A percentile compares a stretch with the other conserved stretches of the same genome.
phyloP scores from a whole-genome alignment of 78 protist genomes.

The Goniomonas avonlea region DNA sequence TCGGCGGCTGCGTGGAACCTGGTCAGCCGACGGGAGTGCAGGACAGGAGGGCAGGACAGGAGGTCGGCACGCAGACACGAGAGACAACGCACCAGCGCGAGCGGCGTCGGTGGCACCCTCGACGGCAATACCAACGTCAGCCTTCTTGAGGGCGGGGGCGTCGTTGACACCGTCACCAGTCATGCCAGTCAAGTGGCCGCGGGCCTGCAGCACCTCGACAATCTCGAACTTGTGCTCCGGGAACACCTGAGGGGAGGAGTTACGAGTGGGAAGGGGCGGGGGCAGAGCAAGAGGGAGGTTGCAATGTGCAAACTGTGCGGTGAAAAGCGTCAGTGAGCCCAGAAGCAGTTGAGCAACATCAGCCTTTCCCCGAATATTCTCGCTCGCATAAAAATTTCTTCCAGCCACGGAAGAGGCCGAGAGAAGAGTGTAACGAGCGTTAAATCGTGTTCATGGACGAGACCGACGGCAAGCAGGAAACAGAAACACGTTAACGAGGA shows the following conservation, averaged over 20 bases:
- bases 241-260: slow-evolving; percentile 62
- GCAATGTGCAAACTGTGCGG: too few species aligned
- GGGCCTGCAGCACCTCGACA: slow-evolving; percentile 44
- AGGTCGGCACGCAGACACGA: too few species aligned
- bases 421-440: too few species aligned
- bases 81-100: background rate
- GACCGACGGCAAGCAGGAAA: background rate
- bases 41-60: too few species aligned
- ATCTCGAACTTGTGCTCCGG: slow-evolving; percentile 85
- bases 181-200: slow-evolving; percentile 64
- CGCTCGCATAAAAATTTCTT: too few species aligned
- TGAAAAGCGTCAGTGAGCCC: too few species aligned
- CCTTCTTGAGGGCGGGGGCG: slow-evolving; percentile 93
- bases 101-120: slow-evolving; percentile 25
- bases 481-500: background rate
- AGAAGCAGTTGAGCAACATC: too few species aligned
- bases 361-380: too few species aligned
- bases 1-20: slow-evolving; percentile 29
- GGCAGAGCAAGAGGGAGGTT: background rate
- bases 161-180: slow-evolving; percentile 28
- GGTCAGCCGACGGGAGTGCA: too few species aligned
- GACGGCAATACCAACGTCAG: slow-evolving; percentile 56
- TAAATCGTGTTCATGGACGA: too few species aligned
- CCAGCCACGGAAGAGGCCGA: too few species aligned
- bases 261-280: background rate